Evolutionary conservation across 805 yeast genomes (phyloP), one percentile per base, ranked within the genome.

Genomic region (Cyberlindnera xishuangbannaensis): DNA sequence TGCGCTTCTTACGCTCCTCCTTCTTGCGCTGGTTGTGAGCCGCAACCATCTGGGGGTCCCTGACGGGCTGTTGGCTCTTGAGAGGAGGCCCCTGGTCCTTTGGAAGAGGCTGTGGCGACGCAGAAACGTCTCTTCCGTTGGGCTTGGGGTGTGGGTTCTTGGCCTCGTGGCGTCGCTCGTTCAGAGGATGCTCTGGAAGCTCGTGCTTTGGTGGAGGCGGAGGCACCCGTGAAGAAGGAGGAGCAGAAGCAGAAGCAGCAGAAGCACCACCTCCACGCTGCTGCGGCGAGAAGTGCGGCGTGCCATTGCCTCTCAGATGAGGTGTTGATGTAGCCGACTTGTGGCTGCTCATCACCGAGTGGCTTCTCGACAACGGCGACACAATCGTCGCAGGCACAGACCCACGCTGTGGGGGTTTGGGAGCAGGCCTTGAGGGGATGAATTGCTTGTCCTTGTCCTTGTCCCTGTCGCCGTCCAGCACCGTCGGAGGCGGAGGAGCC

Each of bases 1-100:
- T 86, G 49, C 73, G 73, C 37, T 75, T 72, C 41, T 75, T 78
- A 55, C 85, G 79, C 33, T 83, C 83, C 51, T 85, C 95, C 30
- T 90, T 74, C 48, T 84, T 82, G 53, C 77, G 71, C 44, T 76
- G 83, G 2, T 72, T 71, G 43, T 61, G 56, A 43, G 67, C 61
- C 25, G 77, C 82, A 25, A 72, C 83, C 53, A 63, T 74, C 27
- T 50, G 44, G 22, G 56, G 65, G 41, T 65, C 74, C 24, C 75
- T 59, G 2, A 64, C 72, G 1, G 74, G 73, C 28, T 58, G 71
- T 27, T 58, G 60, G 39, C 52, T 56, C 39, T 53, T 56, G 33
- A 55, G 55, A 7, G 66, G 9, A 13, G 26, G 26, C n/a, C n/a
- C n/a, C n/a, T n/a, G n/a, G 9, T 12, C 26, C 26, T 9, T 24